Base-by-base conservation (phyloP, 345 rosid species). In the Brassica nigra region DNA sequence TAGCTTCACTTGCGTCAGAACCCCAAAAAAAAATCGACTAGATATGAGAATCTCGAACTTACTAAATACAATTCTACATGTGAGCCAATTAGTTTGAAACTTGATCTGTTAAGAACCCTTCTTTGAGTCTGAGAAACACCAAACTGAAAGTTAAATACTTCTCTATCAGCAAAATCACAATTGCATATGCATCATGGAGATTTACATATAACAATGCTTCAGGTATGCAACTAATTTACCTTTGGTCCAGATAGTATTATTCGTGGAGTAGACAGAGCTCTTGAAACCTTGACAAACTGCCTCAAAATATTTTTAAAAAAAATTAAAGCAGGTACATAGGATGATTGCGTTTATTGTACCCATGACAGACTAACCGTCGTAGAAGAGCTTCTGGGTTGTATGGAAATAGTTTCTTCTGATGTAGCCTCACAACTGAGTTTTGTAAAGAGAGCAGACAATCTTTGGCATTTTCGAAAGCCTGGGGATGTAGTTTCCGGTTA, bases 311-410 rank as follows among this genome's bases (percentile, higher is more conserved):
- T 23, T 23, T 23, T 11, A 73, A 63, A 49, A 64, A 66, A 9
- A 23, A 4, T 4, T 37, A 9, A 28, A 55, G 23, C 37, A 71
- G 23, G 73, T 20, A 27, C 44, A 57, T 29, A 18, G 57, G 29
- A 30, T 11, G 61, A 9, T 37, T 37, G 44, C 2, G 42, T 4
- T 68, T 36, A 64, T 23, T 7, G 39, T 11, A 47, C 59, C 36
- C 57, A 49, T 28, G 16, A 27, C 23, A 54, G 58, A 67, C 71
- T 65, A 20, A 77, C 99, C 95, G 89, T 79, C 87, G 89, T 55
- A 95, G 80, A 84, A 95, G 97, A 65, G 86, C 91, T 77, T 83
- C 83, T 29, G 97, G 95, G 78, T 92, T 90, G 76, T 95, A 95
- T 7, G 94, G 91, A 84, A 95, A 92, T 62, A 95, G 75, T 36